Percentiles rank a stretch among this genome's conserved stretches.
Conservation (phyloP, 169 alveolate species). For the Plasmodium sp. region DNA sequence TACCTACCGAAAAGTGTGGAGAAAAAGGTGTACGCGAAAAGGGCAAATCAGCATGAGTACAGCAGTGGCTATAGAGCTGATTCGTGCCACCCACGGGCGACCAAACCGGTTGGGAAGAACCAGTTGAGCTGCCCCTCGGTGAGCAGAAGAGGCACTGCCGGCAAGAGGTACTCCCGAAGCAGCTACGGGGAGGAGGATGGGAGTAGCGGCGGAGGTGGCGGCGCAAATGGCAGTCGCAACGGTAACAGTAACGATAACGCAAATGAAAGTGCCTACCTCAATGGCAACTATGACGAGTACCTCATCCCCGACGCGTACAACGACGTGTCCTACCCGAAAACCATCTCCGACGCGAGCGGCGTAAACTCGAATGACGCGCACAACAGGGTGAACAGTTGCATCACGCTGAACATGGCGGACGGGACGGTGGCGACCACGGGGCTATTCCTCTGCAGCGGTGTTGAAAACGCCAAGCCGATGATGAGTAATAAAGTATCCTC, state of each 20-base stretch:
- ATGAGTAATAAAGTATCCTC: slow-evolving; percentile 3
- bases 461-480: slow-evolving; percentile 11
- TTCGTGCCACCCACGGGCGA: neutral
- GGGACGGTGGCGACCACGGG: slow-evolving; percentile 31
- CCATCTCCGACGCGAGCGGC: neutral
- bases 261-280: no score
- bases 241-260: no score
- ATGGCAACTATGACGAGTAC: neutral
- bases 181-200: neutral
- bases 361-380: neutral
- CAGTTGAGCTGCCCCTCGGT: neutral
- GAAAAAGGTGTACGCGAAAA: slow-evolving; percentile 22
- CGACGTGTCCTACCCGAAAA: neutral
- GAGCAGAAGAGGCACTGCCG: neutral
- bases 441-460: neutral
- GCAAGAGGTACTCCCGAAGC: neutral
- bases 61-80: neutral
- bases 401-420: slow-evolving; percentile 16
- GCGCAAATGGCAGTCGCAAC: neutral
- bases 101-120: neutral
- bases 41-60: slow-evolving; percentile 12
- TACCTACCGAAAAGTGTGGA: slow-evolving; percentile 14
- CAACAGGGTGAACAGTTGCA: neutral
- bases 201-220: no score
- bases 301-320: neutral